These are phyloP conservation scores for Pouteria glomerata DNA, from an alignment of 148 eudicot species.

Conservation along the genomic window DNA sequence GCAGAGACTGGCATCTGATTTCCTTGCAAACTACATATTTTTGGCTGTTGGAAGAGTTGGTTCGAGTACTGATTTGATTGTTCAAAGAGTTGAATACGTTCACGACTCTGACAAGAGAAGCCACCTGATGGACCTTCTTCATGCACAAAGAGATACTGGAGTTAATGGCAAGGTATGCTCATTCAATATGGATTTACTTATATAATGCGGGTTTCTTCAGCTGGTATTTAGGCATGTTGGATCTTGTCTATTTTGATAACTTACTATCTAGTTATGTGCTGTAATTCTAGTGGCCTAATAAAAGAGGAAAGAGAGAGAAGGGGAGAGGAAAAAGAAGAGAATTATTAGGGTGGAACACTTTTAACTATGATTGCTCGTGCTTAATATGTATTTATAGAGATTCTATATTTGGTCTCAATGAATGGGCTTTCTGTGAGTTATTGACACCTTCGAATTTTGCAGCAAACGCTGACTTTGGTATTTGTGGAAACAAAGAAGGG, in stretches of 20 bases:
- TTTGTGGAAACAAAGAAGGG: constrained; percentile 88
- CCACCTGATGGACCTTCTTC: constrained; percentile 80
- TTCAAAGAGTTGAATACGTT: constrained; percentile 72
- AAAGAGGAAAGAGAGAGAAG: not conserved
- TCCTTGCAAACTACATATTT: constrained; percentile 64
- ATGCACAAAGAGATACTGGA: constrained; percentile 64
- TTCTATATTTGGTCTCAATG: not conserved
- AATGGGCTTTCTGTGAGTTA: not conserved
- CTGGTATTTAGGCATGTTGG: not conserved
- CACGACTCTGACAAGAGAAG: constrained; percentile 74
- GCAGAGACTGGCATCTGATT: constrained; percentile 88
- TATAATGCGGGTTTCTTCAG: not conserved
- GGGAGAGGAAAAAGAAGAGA: not conserved
- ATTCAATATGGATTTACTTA: not conserved
- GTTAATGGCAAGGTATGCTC: constrained; percentile 48
- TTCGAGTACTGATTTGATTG: constrained; percentile 76
- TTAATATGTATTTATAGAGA: not conserved
- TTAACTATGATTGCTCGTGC: not conserved
- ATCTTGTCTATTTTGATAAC: not conserved
- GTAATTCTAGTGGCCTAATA: not conserved
- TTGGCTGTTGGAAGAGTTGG: constrained; percentile 85
- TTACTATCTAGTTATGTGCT: not conserved
- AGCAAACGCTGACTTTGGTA: constrained; percentile 76
- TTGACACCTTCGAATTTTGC: constrained; percentile 13
- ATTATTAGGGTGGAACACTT: not conserved